phyloP scores from a whole-genome alignment of 2,329 filamentous ascomycete species.

The Venturia carpophila region DNA sequence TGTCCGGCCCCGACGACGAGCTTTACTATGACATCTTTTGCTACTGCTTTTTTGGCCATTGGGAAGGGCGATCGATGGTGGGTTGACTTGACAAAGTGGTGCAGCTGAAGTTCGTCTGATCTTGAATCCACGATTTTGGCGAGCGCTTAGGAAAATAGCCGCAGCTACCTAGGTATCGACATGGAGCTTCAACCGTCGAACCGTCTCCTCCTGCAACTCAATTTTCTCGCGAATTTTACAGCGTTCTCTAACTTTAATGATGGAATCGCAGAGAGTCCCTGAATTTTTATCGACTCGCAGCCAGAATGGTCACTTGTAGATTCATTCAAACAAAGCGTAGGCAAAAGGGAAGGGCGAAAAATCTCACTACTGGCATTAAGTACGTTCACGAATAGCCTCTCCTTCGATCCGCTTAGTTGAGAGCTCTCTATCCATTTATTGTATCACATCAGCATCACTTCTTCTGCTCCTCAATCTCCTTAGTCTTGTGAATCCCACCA shows the following conservation, averaged over 20 bases:
- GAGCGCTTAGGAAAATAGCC: neutral
- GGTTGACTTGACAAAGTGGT: neutral
- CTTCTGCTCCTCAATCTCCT: conserved; percentile 10
- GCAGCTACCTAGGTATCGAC: neutral
- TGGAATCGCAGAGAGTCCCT: no score
- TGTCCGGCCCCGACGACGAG: conserved; percentile 95
- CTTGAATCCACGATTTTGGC: neutral
- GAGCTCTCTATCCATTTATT: no score
- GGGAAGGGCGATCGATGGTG: neutral
- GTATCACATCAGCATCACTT: neutral
- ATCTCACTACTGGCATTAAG: no score
- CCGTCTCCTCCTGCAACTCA: no score
- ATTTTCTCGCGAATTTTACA: no score
- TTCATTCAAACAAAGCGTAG: no score
- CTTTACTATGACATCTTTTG: conserved; percentile 76
- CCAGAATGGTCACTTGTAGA: no score
- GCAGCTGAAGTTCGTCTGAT: neutral
- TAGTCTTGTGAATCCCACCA: neutral
- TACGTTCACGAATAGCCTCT: no score
- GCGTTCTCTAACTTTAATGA: no score
- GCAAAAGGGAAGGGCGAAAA: no score
- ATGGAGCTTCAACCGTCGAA: neutral
- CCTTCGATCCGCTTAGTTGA: neutral
- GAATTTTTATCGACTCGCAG: no score
- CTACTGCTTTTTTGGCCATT: conserved; percentile 47